Percentiles rank a stretch among this genome's conserved stretches.
phyloP scores from a whole-genome alignment of 805 yeast species.

The Pichia insulana region DNA sequence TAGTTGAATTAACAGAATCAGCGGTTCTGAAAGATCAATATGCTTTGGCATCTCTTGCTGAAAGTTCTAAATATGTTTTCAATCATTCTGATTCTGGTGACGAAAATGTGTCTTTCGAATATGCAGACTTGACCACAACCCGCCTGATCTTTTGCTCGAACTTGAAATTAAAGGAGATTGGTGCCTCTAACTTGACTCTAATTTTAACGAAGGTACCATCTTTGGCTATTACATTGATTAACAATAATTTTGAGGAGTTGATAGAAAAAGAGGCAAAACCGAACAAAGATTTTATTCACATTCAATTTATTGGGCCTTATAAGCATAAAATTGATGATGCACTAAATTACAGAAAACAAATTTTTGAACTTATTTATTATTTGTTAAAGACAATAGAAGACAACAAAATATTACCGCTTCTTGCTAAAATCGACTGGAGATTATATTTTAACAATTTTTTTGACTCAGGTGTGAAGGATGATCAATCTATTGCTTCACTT shows the following conservation, averaged over 20 bases:
- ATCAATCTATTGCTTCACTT: constrained; percentile 48
- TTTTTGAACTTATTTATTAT: constrained; percentile 62
- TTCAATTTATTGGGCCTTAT: constrained; percentile 79
- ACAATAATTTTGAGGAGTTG: constrained; percentile 40
- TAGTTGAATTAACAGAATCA: too few species aligned
- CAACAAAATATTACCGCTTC: constrained; percentile 13
- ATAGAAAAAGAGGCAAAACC: constrained; percentile 45
- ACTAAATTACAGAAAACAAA: constrained; percentile 58
- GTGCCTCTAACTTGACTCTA: constrained; percentile 49
- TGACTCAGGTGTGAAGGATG: constrained; percentile 47
- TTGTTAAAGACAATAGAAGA: constrained; percentile 31
- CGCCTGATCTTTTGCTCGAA: constrained; percentile 28
- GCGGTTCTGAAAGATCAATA: too few species aligned
- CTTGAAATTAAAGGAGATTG: constrained; percentile 50
- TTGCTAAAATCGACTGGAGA: constrained; percentile 21
- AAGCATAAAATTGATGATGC: constrained; percentile 77
- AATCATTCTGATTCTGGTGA: too few species aligned
- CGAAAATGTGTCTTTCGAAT: constrained; percentile 12
- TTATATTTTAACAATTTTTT: constrained; percentile 33
- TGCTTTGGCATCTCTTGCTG: too few species aligned
- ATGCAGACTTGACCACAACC: constrained; percentile 20
- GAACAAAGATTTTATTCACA: constrained; percentile 48
- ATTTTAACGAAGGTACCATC: constrained; percentile 49
- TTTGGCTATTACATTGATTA: constrained; percentile 37
- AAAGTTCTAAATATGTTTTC: too few species aligned